Conservation (phyloP, 1,284 basidiomycete genomes). For the Boletellus deceptivus region DNA sequence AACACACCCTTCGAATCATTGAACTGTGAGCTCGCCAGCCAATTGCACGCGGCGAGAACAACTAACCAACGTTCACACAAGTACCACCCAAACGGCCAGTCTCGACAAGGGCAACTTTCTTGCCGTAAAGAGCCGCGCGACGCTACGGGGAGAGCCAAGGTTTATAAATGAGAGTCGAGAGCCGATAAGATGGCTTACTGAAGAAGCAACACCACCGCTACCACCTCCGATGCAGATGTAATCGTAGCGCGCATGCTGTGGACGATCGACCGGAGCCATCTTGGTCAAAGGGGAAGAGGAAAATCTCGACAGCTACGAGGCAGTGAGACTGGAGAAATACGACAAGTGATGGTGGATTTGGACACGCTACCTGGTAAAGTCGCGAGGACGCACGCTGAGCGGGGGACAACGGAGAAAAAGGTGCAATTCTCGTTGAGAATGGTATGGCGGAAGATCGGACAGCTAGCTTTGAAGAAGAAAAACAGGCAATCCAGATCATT, state of each 20-base stretch:
- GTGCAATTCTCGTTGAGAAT: slow-evolving; percentile 12
- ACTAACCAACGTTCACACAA: slow-evolving; percentile 91
- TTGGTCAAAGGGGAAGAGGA: slow-evolving; percentile 41
- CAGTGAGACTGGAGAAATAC: slow-evolving; percentile 9
- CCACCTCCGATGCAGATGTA: slow-evolving; percentile 83
- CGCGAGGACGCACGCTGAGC: slow-evolving; percentile 16
- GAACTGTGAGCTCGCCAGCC: slow-evolving; percentile 3
- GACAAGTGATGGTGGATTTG: neutral
- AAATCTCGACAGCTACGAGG: slow-evolving; percentile 47
- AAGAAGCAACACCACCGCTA: slow-evolving; percentile 77
- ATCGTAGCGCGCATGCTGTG: slow-evolving; percentile 62
- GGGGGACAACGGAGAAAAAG: slow-evolving; percentile 5
- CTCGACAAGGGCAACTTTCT: slow-evolving; percentile 92
- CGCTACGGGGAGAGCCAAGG: slow-evolving; percentile 41
- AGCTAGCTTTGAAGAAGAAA: slow-evolving; percentile 9
- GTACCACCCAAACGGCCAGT: slow-evolving; percentile 86
- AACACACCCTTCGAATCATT: slow-evolving; percentile 64
- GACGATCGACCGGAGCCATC: slow-evolving; percentile 71
- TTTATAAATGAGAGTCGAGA: neutral
- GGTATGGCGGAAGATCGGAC: slow-evolving; percentile 6
- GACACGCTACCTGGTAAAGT: slow-evolving; percentile 31
- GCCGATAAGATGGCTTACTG: slow-evolving; percentile 40
- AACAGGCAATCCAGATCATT: slow-evolving; percentile 13
- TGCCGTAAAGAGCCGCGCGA: slow-evolving; percentile 90
- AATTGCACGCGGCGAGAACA: neutral